Conservation (phyloP, 179 eudicot species). For the Silene vulgaris region DNA sequence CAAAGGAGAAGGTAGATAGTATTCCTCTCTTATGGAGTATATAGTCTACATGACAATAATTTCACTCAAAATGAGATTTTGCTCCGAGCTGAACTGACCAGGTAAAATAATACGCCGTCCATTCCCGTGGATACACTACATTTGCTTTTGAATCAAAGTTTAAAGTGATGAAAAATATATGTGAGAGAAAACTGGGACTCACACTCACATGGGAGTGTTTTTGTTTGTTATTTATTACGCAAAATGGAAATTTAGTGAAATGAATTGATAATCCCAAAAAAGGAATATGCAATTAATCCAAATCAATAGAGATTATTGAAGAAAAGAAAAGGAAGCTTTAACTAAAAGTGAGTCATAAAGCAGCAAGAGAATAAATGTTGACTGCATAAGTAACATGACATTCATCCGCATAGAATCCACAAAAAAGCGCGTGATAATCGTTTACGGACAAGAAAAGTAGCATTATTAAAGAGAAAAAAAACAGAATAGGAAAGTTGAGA, state of each 20-base stretch:
- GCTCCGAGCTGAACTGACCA: too few species aligned
- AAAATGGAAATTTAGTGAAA: background rate
- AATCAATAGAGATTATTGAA: background rate
- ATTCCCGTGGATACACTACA: background rate
- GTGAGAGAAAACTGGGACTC: background rate
- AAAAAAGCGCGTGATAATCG: background rate
- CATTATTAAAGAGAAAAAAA: conserved; percentile 18
- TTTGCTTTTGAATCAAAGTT: background rate
- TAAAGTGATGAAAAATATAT: background rate
- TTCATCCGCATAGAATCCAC: conserved; percentile 2
- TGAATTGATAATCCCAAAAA: background rate
- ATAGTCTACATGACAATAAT: background rate
- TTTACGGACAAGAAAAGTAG: background rate
- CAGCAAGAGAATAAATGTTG: background rate
- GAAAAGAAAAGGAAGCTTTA: background rate
- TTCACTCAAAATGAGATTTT: background rate
- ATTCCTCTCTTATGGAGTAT: too few species aligned
- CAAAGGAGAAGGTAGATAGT: too few species aligned
- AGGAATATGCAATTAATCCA: background rate
- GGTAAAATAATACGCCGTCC: background rate
- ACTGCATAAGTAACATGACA: background rate
- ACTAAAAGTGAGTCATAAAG: background rate
- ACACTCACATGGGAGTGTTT: too few species aligned
- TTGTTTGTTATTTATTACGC: background rate
- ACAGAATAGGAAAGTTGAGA: conserved; percentile 18